A percentile compares a stretch with the other conserved stretches of the same genome.
Conservation (phyloP, 805 yeast genomes). For the Candida alai region DNA sequence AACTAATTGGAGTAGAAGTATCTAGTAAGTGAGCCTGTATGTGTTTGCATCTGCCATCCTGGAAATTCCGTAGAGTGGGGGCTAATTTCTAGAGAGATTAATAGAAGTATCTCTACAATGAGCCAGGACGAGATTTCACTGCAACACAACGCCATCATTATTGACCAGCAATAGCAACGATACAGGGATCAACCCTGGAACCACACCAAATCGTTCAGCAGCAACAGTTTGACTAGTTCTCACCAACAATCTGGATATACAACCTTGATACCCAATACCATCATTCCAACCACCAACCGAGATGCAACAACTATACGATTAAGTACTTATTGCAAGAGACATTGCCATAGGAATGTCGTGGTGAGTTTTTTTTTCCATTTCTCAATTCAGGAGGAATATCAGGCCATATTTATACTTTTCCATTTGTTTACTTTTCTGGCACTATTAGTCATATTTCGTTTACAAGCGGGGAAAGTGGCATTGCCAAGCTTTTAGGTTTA, state of each 20-base stretch:
- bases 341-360: too few species aligned
- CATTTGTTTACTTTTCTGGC: too few species aligned
- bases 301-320: too few species aligned
- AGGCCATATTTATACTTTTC: too few species aligned
- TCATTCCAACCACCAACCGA: slow-evolving; percentile 1
- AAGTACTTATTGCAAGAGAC: too few species aligned
- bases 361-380: too few species aligned
- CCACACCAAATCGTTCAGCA: slow-evolving; percentile 1
- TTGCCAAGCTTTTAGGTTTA: too few species aligned
- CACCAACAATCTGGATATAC: not conserved
- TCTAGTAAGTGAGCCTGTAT: slow-evolving; percentile 1
- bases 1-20: slow-evolving; percentile 1
- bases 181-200: not conserved
- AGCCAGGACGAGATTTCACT: slow-evolving; percentile 1
- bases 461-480: too few species aligned
- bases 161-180: too few species aligned
- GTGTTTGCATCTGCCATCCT: not conserved
- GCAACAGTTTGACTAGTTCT: not conserved
- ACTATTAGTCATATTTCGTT: too few species aligned
- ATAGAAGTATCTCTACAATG: slow-evolving; percentile 3
- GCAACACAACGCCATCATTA: too few species aligned
- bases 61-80: not conserved
- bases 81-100: not conserved
- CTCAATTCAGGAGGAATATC: too few species aligned
- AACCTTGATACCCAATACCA: not conserved